Evolutionary conservation across 176 grass and related monocot genomes (phyloP).

Genomic region (Paspalum notatum): DNA sequence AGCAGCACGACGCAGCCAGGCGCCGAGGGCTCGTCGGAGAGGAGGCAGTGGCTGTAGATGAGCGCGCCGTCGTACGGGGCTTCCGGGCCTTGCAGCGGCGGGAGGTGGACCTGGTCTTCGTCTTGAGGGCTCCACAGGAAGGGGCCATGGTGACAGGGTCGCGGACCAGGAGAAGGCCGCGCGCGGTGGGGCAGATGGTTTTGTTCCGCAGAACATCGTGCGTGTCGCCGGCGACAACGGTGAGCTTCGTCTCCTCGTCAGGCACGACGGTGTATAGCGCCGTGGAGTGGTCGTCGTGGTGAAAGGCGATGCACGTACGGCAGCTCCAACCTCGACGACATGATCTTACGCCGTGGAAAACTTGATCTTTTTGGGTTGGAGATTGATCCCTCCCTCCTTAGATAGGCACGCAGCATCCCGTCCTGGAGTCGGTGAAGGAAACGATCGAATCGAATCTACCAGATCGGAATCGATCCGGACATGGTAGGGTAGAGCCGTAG

Average conservation of each 20-base stretch:
- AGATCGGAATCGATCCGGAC: no score
- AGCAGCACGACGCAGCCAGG: neutral
- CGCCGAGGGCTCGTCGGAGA: neutral
- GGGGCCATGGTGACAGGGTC: neutral
- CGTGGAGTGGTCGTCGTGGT: neutral
- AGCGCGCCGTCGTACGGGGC: neutral
- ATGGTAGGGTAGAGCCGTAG: no score
- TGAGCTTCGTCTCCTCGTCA: no score
- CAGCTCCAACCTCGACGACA: neutral
- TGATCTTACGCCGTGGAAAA: no score
- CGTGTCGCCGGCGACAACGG: no score
- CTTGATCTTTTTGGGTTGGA: no score
- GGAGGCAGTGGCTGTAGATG: neutral
- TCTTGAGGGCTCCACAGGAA: neutral
- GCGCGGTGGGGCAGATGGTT: neutral
- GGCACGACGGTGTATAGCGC: no score
- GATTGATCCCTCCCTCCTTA: no score
- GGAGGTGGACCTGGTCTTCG: neutral
- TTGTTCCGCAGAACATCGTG: neutral
- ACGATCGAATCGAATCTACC: no score
- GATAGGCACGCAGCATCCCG: no score
- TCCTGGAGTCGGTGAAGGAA: no score
- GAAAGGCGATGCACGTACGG: neutral
- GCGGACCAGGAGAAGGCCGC: neutral
- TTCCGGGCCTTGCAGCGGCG: neutral